Conservation (phyloP, 768 basidiomycete species). For the Nidula microcarpa region DNA sequence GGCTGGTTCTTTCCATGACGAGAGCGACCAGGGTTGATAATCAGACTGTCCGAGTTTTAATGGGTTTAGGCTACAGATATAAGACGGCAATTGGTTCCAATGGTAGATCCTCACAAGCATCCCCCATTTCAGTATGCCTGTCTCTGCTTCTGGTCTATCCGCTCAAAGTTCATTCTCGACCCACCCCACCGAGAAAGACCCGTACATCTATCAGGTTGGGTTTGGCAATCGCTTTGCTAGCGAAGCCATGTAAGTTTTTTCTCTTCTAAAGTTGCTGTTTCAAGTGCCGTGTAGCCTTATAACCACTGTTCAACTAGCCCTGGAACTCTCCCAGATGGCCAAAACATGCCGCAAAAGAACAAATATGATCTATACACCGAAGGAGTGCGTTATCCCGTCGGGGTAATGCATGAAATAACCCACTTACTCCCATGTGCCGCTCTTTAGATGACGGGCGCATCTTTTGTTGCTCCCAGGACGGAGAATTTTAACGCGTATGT, state of each 20-base stretch:
- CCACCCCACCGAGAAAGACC: constrained; percentile 37
- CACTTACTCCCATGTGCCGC: background rate
- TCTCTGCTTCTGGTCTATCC: constrained; percentile 29
- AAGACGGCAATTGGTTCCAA: background rate
- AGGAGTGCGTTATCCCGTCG: constrained; percentile 31
- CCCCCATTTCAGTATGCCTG: constrained; percentile 14
- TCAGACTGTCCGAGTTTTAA: background rate
- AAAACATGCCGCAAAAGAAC: constrained; percentile 60
- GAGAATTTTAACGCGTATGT: constrained; percentile 52
- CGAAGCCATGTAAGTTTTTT: constrained; percentile 45
- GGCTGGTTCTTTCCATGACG: background rate
- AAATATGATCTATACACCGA: constrained; percentile 65
- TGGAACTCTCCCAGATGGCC: constrained; percentile 51
- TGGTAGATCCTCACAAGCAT: background rate
- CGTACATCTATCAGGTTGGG: constrained; percentile 55
- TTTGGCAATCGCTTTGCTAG: constrained; percentile 57
- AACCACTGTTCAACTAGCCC: constrained; percentile 29
- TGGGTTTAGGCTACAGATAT: background rate
- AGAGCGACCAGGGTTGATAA: background rate
- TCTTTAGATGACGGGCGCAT: constrained; percentile 54
- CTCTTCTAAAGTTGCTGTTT: background rate
- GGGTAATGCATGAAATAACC: background rate
- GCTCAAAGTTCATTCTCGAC: constrained; percentile 36
- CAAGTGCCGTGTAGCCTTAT: background rate
- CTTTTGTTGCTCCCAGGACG: constrained; percentile 55